These are phyloP conservation scores for Baeospora myosura DNA, from an alignment of 1,284 basidiomycete species.

Conservation along the genomic window DNA sequence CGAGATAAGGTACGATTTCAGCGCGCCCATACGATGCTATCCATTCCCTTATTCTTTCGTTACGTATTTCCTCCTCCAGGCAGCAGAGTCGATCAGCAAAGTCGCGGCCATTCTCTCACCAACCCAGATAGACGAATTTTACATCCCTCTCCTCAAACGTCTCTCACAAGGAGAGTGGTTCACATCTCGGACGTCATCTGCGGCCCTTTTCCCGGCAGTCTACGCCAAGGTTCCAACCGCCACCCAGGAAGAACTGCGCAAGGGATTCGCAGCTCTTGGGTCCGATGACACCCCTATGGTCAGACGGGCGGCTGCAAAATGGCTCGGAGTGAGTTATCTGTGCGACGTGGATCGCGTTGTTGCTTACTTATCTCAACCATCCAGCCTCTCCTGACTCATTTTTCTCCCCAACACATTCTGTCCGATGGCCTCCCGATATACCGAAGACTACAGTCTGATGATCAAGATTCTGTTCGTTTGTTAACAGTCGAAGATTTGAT, in stretches of 20 bases:
- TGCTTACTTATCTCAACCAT: neutral
- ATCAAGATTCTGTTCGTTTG: conserved; percentile 96
- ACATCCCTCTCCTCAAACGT: conserved; percentile 87
- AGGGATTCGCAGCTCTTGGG: conserved; percentile 78
- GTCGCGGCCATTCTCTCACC: conserved; percentile 76
- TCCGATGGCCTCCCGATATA: conserved; percentile 91
- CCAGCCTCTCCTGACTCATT: conserved; percentile 72
- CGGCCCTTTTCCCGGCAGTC: conserved; percentile 90
- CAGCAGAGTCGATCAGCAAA: conserved; percentile 94
- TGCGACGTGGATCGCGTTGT: neutral
- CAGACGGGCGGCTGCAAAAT: conserved; percentile 91
- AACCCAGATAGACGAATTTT: conserved; percentile 83
- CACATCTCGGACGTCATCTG: conserved; percentile 95
- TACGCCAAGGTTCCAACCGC: conserved; percentile 73
- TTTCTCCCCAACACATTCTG: conserved; percentile 75
- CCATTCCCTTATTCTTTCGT: conserved; percentile 11
- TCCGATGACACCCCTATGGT: conserved; percentile 99
- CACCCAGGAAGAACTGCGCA: conserved; percentile 86
- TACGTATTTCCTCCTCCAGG: conserved; percentile 57
- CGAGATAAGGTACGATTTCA: conserved; percentile 79
- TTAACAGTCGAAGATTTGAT: conserved; percentile 96
- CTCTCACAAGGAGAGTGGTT: conserved; percentile 97
- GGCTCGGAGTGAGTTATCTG: conserved; percentile 73
- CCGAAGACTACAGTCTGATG: conserved; percentile 89
- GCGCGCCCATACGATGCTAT: conserved; percentile 1